Conservation (phyloP, 106 monocot genomes). For the Phalaenopsis aphrodite region DNA sequence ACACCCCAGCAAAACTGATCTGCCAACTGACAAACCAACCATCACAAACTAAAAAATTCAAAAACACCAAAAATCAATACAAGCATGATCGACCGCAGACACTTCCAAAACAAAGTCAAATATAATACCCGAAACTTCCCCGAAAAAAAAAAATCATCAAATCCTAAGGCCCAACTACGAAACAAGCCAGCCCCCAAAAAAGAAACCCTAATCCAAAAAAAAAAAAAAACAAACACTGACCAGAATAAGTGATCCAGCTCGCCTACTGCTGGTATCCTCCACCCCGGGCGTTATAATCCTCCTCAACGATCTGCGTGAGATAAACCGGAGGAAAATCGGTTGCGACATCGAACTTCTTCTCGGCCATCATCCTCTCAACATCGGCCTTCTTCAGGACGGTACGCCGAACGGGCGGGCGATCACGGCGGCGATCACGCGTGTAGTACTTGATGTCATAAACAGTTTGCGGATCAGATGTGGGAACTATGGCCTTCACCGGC, state of each 20-base stretch:
- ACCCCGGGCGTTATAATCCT: constrained; percentile 57
- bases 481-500: constrained; percentile 47
- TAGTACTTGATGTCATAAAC: constrained; percentile 92
- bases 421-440: constrained; percentile 66
- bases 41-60: too few species aligned
- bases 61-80: too few species aligned
- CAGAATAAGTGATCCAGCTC: neutral
- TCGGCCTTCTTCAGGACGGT: constrained; percentile 64
- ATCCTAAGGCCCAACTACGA: neutral
- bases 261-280: constrained; percentile 75
- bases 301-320: constrained; percentile 34
- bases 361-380: constrained; percentile 59
- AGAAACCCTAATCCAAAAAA: neutral
- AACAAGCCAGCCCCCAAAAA: neutral
- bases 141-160: neutral
- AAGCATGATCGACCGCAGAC: too few species aligned
- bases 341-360: constrained; percentile 44
- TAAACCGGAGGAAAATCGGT: constrained; percentile 68
- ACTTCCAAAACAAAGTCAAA: neutral
- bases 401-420: constrained; percentile 62
- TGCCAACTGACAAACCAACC: too few species aligned
- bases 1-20: too few species aligned
- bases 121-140: neutral
- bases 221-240: neutral
- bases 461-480: constrained; percentile 75